Evolutionary conservation across 2,329 filamentous ascomycete species (phyloP).

Genomic region (Hirsutella thompsonii): DNA sequence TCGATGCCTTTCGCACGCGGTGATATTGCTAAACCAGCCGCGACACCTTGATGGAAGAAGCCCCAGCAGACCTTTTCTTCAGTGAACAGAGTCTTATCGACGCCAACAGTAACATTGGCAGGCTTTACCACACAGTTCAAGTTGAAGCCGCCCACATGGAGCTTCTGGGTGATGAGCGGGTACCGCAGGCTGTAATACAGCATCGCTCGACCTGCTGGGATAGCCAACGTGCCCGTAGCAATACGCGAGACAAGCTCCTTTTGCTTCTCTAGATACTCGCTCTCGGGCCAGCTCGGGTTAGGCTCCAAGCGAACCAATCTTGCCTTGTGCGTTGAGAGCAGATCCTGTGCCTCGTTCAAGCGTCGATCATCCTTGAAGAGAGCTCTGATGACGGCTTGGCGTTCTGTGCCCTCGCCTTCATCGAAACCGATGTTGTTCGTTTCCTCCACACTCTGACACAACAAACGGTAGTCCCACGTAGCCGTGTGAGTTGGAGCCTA

Average conservation of each 20-base stretch:
- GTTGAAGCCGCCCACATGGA: conserved; percentile 81
- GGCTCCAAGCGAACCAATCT: conserved; percentile 67
- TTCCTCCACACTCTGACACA: conserved; percentile 56
- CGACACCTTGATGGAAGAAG: conserved; percentile 93
- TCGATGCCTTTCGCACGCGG: conserved; percentile 85
- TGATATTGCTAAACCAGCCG: conserved; percentile 86
- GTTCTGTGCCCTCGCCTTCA: conserved; percentile 71
- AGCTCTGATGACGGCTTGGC: conserved; percentile 68
- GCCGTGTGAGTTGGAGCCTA: conserved; percentile 52
- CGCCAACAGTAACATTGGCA: conserved; percentile 82
- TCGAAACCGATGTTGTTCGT: conserved; percentile 50
- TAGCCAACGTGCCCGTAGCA: conserved; percentile 75
- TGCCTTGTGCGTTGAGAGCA: conserved; percentile 76
- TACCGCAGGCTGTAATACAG: conserved; percentile 78
- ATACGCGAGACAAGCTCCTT: conserved; percentile 81
- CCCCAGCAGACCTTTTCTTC: conserved; percentile 98
- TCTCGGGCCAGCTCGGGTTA: conserved; percentile 68
- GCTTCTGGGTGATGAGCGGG: conserved; percentile 84
- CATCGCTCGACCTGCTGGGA: conserved; percentile 77
- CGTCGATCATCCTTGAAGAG: conserved; percentile 89
- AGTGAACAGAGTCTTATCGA: conserved; percentile 74
- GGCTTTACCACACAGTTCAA: conserved; percentile 86
- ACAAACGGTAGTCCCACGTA: conserved; percentile 62
- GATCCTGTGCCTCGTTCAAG: conserved; percentile 68
- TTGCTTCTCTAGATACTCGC: conserved; percentile 80